Percentiles rank a stretch among this genome's conserved stretches.
Conservation (phyloP, 2,329 filamentous ascomycete genomes). For the Talaromyces sp. region DNA sequence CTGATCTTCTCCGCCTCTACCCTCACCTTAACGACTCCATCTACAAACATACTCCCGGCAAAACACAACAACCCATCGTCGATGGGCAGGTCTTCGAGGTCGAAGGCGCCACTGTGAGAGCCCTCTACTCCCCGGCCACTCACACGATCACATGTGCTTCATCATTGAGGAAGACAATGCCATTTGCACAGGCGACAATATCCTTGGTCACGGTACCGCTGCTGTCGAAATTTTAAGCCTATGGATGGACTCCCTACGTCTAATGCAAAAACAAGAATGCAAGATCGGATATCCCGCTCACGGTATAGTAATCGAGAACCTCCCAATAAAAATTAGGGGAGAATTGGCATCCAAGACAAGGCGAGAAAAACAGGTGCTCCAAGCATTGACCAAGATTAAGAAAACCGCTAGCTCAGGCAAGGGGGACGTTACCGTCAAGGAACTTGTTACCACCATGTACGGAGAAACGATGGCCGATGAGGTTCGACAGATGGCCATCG, state of each 20-base stretch:
- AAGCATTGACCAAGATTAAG: constrained; percentile 28
- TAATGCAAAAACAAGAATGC: constrained; percentile 38
- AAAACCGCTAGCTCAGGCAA: neutral
- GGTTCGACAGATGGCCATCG: constrained; percentile 37
- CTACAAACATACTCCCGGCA: constrained; percentile 38
- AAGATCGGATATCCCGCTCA: constrained; percentile 46
- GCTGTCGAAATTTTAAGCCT: constrained; percentile 40
- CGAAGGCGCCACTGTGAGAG: constrained; percentile 40
- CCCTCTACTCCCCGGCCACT: constrained; percentile 61
- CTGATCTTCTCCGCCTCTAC: constrained; percentile 36
- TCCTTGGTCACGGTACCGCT: constrained; percentile 59
- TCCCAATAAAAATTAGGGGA: constrained; percentile 37
- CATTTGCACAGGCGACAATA: constrained; percentile 78
- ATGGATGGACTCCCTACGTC: constrained; percentile 37
- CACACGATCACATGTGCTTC: constrained; percentile 73
- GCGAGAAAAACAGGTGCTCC: constrained; percentile 42
- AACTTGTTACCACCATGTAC: constrained; percentile 46
- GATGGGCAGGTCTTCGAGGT: constrained; percentile 39
- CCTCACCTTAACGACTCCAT: constrained; percentile 28
- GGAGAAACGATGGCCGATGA: constrained; percentile 35
- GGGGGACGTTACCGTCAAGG: constrained; percentile 36
- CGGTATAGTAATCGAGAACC: constrained; percentile 39
- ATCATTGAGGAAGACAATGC: constrained; percentile 67
- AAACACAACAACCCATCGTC: constrained; percentile 32
- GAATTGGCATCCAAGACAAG: constrained; percentile 39